Evolutionary conservation across 2,329 filamentous ascomycete genomes (phyloP).

Genomic region (Dactylellina cionopaga): DNA sequence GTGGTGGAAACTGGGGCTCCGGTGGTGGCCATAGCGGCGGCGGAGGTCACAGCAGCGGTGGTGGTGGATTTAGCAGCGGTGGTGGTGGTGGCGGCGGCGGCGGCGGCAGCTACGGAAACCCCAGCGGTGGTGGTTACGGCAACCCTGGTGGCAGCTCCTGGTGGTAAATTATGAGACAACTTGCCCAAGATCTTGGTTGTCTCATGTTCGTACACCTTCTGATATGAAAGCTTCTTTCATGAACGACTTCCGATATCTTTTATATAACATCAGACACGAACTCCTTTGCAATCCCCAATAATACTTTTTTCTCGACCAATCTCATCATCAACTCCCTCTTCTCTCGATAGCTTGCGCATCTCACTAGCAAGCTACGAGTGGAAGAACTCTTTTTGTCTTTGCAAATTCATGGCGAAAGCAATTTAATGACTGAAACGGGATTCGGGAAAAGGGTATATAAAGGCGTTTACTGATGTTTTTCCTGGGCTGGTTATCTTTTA

Average conservation of each 20-base stretch:
- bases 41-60: constrained; percentile 58
- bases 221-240: neutral
- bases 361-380: constrained; percentile 11
- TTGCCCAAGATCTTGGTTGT: constrained; percentile 43
- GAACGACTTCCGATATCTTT: constrained; percentile 32
- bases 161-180: constrained; percentile 66
- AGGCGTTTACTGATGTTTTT: constrained; percentile 52
- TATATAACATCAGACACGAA: constrained; percentile 45
- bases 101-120: constrained; percentile 62
- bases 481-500: constrained; percentile 52
- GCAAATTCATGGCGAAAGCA: constrained; percentile 51
- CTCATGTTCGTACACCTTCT: constrained; percentile 15
- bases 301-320: constrained; percentile 56
- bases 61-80: constrained; percentile 59
- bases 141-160: constrained; percentile 76
- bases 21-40: constrained; percentile 62
- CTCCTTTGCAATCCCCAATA: constrained; percentile 22
- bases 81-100: constrained; percentile 63
- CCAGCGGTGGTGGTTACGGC: constrained; percentile 66
- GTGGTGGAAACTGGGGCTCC: constrained; percentile 61
- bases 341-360: constrained; percentile 53
- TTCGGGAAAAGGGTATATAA: constrained; percentile 63
- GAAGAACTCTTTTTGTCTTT: constrained; percentile 46
- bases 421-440: constrained; percentile 49
- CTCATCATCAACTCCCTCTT: constrained; percentile 51